Evolutionary conservation across 176 grass and related monocot species (phyloP).

Genomic region (Musa beccarii): DNA sequence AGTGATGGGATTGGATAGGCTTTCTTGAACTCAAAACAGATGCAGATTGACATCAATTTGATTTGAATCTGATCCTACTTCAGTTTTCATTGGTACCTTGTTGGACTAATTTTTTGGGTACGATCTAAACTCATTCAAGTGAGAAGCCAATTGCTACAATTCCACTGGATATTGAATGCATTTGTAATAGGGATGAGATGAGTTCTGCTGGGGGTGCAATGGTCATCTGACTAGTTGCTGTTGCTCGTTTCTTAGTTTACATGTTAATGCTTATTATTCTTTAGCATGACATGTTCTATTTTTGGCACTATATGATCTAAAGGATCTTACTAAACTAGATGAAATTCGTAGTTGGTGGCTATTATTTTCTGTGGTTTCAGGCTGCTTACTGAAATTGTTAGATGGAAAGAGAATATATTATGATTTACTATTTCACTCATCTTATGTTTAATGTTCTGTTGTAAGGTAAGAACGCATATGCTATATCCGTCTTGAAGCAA

Average conservation of each 20-base stretch:
- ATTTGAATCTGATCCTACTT: too few relatives aligned
- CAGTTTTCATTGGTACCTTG: too few relatives aligned
- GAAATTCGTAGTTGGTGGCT: neutral
- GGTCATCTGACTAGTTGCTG: too few relatives aligned
- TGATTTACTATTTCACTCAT: slow-evolving; percentile 9
- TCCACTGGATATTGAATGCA: neutral
- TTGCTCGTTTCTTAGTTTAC: too few relatives aligned
- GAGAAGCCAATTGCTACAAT: neutral
- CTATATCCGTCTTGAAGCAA: slow-evolving; percentile 83
- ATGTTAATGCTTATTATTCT: too few relatives aligned
- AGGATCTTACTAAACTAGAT: neutral
- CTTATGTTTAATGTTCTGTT: slow-evolving; percentile 19
- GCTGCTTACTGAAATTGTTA: neutral
- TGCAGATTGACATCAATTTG: too few relatives aligned
- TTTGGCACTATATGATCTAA: neutral
- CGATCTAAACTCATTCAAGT: neutral
- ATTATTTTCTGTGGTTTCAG: neutral
- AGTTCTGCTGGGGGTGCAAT: too few relatives aligned
- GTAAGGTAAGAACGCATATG: slow-evolving; percentile 91
- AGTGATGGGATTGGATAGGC: too few relatives aligned
- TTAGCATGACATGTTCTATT: neutral
- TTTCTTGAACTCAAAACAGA: too few relatives aligned
- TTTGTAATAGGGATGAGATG: neutral
- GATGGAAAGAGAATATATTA: neutral
- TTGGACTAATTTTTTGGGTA: neutral